A percentile compares a stretch with the other conserved stretches of the same genome.
phyloP scores from a whole-genome alignment of 192 early-diverging fungal genomes.

The Backusella mclennaniae region DNA sequence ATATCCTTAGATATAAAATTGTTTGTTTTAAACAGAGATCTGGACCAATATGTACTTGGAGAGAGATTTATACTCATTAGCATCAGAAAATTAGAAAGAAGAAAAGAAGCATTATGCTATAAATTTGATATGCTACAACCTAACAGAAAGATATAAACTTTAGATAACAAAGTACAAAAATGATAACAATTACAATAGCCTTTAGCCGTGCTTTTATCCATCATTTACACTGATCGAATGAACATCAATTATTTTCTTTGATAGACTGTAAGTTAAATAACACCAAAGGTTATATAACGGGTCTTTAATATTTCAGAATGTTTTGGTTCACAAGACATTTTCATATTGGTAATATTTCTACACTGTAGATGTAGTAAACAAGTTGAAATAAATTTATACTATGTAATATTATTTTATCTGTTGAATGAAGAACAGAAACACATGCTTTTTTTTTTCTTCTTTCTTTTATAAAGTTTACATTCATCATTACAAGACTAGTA shows the following conservation, averaged over 20 bases:
- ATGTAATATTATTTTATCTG: too few species aligned
- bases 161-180: background rate
- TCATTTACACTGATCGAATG: background rate
- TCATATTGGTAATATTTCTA: too few species aligned
- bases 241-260: background rate
- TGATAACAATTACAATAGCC: background rate
- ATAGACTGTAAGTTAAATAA: background rate
- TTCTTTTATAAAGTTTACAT: too few species aligned
- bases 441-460: too few species aligned
- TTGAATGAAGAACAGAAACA: too few species aligned
- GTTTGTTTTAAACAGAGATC: too few species aligned
- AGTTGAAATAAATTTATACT: too few species aligned
- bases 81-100: background rate
- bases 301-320: background rate
- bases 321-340: too few species aligned
- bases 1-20: too few species aligned
- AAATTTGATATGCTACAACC: background rate
- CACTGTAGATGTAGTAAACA: too few species aligned
- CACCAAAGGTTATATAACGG: background rate
- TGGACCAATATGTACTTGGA: too few species aligned
- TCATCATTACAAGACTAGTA: too few species aligned
- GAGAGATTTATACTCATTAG: background rate
- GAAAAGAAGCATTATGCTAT: background rate
- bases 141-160: background rate
- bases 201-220: background rate